These are phyloP conservation scores for Boletus patriciae DNA, from an alignment of 768 basidiomycete genomes.

Conservation along the genomic window DNA sequence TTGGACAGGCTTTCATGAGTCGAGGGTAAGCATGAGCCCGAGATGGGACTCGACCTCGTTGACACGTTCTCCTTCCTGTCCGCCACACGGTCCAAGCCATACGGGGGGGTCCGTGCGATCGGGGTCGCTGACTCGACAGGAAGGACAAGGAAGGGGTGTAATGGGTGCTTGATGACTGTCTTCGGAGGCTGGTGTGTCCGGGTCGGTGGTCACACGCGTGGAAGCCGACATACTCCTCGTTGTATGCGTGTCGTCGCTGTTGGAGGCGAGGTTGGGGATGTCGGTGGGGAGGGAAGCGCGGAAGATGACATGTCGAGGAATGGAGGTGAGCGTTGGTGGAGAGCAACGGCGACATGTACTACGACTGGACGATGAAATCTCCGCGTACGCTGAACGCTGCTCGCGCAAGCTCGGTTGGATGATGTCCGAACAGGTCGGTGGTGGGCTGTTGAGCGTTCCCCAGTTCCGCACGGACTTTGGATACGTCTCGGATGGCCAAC, in stretches of 20 bases:
- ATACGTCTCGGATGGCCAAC: not conserved
- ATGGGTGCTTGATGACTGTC: conserved; percentile 32
- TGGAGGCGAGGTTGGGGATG: conserved; percentile 17
- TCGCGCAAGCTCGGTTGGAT: not conserved
- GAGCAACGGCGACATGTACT: not conserved
- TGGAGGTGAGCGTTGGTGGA: not conserved
- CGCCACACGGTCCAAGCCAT: not conserved
- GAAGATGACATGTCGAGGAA: conserved; percentile 1
- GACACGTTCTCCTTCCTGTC: conserved; percentile 15
- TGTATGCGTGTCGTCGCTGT: not conserved
- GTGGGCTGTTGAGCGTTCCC: conserved; percentile 22
- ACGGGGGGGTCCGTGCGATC: not conserved
- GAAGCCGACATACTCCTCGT: conserved; percentile 3
- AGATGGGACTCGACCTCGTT: conserved; percentile 20
- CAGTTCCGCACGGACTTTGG: conserved; percentile 31
- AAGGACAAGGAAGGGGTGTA: conserved; percentile 29
- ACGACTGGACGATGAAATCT: not conserved
- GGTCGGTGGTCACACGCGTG: not conserved
- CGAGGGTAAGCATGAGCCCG: conserved; percentile 14
- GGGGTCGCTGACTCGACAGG: conserved; percentile 19
- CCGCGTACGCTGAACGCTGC: not conserved
- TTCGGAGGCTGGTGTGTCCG: conserved; percentile 8
- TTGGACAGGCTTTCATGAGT: conserved; percentile 22
- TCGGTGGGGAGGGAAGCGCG: conserved; percentile 20
- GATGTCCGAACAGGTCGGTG: conserved; percentile 14